Percentiles rank a stretch among this genome's conserved stretches.
phyloP scores from a whole-genome alignment of 371 early-diverging fungal species.

The Mucor indicus region DNA sequence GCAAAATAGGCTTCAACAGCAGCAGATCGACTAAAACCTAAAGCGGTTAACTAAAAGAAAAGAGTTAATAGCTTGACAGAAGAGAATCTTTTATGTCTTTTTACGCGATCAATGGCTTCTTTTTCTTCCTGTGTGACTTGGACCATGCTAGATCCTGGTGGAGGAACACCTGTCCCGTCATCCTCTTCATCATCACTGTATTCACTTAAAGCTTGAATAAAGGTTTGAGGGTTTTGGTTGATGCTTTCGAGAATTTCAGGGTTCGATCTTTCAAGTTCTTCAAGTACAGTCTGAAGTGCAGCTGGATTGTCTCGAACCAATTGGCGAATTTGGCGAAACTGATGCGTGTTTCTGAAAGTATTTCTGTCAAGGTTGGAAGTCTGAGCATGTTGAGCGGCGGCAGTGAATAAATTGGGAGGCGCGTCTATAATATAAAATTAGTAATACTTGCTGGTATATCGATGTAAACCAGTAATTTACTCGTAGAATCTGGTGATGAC shows the following conservation, averaged over 20 bases:
- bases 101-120: slow-evolving; percentile 87
- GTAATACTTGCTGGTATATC: slow-evolving; percentile 33
- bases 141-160: slow-evolving; percentile 61
- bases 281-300: slow-evolving; percentile 82
- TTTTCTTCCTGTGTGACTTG: slow-evolving; percentile 88
- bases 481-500: slow-evolving; percentile 27
- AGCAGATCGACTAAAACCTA: slow-evolving; percentile 81
- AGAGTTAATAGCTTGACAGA: background rate
- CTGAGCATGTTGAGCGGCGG: slow-evolving; percentile 48
- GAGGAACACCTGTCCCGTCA: no score
- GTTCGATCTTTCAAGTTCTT: slow-evolving; percentile 79
- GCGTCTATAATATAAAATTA: slow-evolving; percentile 16
- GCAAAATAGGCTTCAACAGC: slow-evolving; percentile 95
- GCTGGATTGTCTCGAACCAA: slow-evolving; percentile 85
- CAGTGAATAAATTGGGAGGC: slow-evolving; percentile 56
- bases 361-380: slow-evolving; percentile 47
- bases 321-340: slow-evolving; percentile 89
- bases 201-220: slow-evolving; percentile 75
- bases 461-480: slow-evolving; percentile 23
- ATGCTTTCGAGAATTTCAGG: slow-evolving; percentile 83
- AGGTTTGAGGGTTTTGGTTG: slow-evolving; percentile 76
- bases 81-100: slow-evolving; percentile 11
- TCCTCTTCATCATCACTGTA: slow-evolving; percentile 57
- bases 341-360: slow-evolving; percentile 73
- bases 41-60: slow-evolving; percentile 64